A percentile compares a stretch with the other conserved stretches of the same genome.
phyloP scores from a whole-genome alignment of 768 basidiomycete genomes.

The Leccinum disarticulatum region DNA sequence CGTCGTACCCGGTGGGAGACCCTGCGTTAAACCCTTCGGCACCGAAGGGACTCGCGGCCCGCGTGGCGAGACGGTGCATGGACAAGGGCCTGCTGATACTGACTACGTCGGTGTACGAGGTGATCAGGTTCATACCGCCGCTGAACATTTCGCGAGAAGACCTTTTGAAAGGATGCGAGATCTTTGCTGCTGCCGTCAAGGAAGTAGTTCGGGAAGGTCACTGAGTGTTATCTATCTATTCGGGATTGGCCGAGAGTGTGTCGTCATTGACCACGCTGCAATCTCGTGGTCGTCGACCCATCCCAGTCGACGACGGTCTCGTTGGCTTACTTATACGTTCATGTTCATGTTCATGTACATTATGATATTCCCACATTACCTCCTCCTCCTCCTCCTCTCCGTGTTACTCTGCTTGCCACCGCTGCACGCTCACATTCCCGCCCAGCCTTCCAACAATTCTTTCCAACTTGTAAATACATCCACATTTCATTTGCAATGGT shows the following conservation, averaged over 20 bases:
- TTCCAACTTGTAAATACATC: constrained; percentile 37
- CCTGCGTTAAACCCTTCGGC: constrained; percentile 37
- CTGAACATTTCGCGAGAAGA: constrained; percentile 79
- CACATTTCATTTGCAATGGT: constrained; percentile 61
- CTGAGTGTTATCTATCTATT: constrained; percentile 2
- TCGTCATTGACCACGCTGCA: constrained; percentile 10
- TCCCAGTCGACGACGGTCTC: constrained; percentile 9
- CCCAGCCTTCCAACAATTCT: constrained; percentile 68
- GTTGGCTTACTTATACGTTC: background rate
- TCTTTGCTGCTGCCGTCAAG: constrained; percentile 69
- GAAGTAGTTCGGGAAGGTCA: constrained; percentile 55
- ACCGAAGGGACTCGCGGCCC: constrained; percentile 58
- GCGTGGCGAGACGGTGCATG: constrained; percentile 76
- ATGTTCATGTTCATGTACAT: constrained; percentile 15
- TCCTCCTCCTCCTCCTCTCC: constrained; percentile 1
- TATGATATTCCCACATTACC: background rate
- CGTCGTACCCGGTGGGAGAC: constrained; percentile 54
- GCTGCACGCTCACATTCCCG: constrained; percentile 63
- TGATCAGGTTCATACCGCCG: constrained; percentile 90
- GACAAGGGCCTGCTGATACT: constrained; percentile 85
- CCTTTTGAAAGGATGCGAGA: constrained; percentile 61
- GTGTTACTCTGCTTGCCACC: constrained; percentile 6
- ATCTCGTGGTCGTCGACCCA: background rate
- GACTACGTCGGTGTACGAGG: constrained; percentile 88
- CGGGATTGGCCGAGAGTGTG: constrained; percentile 10